Percentiles rank a stretch among this genome's conserved stretches.
These are phyloP conservation scores for Rhynchosporium secalis DNA, from an alignment of 2,329 filamentous ascomycete species.

Conservation along the genomic window DNA sequence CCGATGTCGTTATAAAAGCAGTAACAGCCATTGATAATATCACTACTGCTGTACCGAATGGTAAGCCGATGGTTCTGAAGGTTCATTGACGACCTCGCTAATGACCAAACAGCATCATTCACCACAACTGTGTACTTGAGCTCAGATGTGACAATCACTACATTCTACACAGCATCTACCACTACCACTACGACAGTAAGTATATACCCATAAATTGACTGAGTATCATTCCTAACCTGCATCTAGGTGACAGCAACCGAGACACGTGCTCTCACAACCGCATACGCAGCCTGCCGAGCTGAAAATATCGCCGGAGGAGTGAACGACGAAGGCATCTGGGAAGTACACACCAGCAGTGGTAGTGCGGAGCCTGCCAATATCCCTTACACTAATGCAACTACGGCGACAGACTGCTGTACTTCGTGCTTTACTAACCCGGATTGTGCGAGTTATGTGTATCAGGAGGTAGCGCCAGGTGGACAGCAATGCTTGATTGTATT, in stretches of 20 bases:
- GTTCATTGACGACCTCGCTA: background rate
- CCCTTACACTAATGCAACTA: conserved; percentile 5
- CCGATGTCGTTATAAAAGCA: background rate
- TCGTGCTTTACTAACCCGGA: conserved; percentile 5
- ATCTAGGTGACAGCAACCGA: conserved; percentile 1
- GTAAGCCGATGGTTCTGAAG: background rate
- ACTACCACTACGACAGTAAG: conserved; percentile 5
- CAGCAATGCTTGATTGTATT: conserved; percentile 12
- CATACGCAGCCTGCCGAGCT: conserved; percentile 4
- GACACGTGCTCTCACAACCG: conserved; percentile 2
- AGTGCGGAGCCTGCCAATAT: conserved; percentile 1
- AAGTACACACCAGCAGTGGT: conserved; percentile 2
- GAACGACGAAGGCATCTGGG: conserved; percentile 11
- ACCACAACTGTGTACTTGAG: conserved; percentile 2
- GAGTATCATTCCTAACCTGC: background rate
- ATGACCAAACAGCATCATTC: background rate
- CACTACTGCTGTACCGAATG: conserved; percentile 6
- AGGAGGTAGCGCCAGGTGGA: background rate
- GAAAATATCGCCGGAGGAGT: conserved; percentile 5
- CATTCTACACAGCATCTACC: conserved; percentile 3
- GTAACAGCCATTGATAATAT: conserved; percentile 5
- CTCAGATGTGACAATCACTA: conserved; percentile 1
- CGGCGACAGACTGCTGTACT: conserved; percentile 5
- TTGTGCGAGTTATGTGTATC: conserved; percentile 10
- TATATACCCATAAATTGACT: background rate